Percentiles rank a stretch among this genome's conserved stretches.
Evolutionary conservation across 2,329 filamentous ascomycete species (phyloP).

Genomic region (Cytospora leucostoma): DNA sequence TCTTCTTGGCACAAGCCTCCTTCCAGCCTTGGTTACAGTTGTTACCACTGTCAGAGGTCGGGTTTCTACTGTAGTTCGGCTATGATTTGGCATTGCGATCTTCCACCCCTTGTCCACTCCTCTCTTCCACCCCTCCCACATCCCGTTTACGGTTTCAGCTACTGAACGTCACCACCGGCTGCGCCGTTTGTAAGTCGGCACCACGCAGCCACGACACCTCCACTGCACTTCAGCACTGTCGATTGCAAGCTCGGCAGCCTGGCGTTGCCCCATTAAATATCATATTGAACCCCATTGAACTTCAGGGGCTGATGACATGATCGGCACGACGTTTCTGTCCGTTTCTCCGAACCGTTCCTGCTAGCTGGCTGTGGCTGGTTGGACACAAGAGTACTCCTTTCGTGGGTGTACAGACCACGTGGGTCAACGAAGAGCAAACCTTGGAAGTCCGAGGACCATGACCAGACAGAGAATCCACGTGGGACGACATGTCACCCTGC

Average conservation of each 20-base stretch:
- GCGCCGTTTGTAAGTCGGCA: conserved; percentile 4
- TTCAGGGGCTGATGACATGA: conserved; percentile 18
- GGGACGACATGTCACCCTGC: neutral
- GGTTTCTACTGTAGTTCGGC: neutral
- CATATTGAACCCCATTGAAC: conserved; percentile 1
- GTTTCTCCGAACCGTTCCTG: conserved; percentile 10
- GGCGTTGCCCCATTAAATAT: conserved; percentile 12
- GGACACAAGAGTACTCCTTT: neutral
- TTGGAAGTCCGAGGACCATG: conserved; percentile 1
- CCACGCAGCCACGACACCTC: neutral
- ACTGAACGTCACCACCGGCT: conserved; percentile 15
- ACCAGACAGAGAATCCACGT: neutral
- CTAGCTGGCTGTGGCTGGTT: neutral
- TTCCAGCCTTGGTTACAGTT: neutral
- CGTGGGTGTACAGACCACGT: neutral
- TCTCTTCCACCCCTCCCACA: neutral
- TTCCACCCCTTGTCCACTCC: neutral
- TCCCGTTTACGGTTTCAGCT: neutral
- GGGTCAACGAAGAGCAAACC: conserved; percentile 6
- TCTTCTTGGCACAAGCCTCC: neutral
- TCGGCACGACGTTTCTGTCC: conserved; percentile 14
- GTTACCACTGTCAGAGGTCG: no score
- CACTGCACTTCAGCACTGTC: conserved; percentile 4
- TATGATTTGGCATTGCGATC: neutral
- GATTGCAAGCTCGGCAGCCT: conserved; percentile 21